Evolutionary conservation across 176 grass and related monocot species (phyloP).

Genomic region (Chrysopogon serrulatus): DNA sequence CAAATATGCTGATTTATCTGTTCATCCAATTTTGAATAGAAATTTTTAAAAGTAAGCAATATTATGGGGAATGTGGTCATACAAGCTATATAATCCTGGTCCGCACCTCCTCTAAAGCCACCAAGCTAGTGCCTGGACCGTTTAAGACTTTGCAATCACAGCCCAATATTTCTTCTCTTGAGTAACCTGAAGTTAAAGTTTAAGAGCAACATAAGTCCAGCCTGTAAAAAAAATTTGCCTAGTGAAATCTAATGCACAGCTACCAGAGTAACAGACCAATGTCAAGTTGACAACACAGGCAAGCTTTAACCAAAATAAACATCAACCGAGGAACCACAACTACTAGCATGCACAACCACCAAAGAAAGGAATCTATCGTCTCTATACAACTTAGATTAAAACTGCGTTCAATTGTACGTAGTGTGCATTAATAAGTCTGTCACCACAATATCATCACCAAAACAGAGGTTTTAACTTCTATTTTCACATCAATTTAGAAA

Average conservation of each 20-base stretch:
- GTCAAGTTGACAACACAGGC: background rate
- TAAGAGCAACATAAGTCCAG: slow-evolving; percentile 11
- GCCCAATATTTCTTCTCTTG: slow-evolving; percentile 87
- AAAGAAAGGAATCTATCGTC: background rate
- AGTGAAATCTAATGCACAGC: background rate
- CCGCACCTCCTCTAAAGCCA: slow-evolving; percentile 71
- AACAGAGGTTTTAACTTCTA: background rate
- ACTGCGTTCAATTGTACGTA: background rate
- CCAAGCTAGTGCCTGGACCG: slow-evolving; percentile 63
- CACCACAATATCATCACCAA: slow-evolving; percentile 7
- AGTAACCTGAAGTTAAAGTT: slow-evolving; percentile 54
- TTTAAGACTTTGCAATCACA: slow-evolving; percentile 64
- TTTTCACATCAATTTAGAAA: background rate
- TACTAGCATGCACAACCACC: background rate
- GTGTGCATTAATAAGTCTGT: background rate
- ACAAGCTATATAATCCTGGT: slow-evolving; percentile 15
- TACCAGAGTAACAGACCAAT: background rate
- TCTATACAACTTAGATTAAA: background rate
- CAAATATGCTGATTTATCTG: slow-evolving; percentile 81
- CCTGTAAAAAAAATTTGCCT: background rate
- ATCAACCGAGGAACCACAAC: background rate
- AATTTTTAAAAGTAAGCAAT: slow-evolving; percentile 3
- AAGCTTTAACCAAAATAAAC: too few species aligned
- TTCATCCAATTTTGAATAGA: slow-evolving; percentile 9
- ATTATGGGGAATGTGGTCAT: background rate